These are phyloP conservation scores for Daldinia caldariorum DNA, from an alignment of 495 filamentous ascomycete genomes.

Conservation along the genomic window DNA sequence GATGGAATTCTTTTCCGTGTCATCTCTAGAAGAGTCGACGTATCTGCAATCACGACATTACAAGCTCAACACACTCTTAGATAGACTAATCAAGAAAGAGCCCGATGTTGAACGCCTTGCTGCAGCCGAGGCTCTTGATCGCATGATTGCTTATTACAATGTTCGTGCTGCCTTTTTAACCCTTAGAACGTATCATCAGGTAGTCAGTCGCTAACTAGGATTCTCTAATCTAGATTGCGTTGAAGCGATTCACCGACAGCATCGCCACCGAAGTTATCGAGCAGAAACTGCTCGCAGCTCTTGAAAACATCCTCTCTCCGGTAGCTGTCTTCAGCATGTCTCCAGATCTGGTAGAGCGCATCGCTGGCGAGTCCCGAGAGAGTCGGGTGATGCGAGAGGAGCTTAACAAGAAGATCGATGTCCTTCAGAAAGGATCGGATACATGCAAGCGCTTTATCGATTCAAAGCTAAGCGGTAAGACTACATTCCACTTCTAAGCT, in stretches of 20 bases:
- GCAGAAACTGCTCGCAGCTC: conserved; percentile 61
- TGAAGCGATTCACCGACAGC: conserved; percentile 71
- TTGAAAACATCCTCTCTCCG: conserved; percentile 54
- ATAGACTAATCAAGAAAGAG: conserved; percentile 42
- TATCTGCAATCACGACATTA: conserved; percentile 1
- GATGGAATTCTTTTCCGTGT: conserved; percentile 39
- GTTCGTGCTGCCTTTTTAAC: conserved; percentile 43
- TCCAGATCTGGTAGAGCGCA: conserved; percentile 56
- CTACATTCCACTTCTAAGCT: background rate
- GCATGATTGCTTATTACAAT: conserved; percentile 63
- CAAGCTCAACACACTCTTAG: conserved; percentile 44
- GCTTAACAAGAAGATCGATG: conserved; percentile 60
- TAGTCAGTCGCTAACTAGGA: conserved; percentile 26
- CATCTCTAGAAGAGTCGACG: background rate
- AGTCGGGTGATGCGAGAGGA: conserved; percentile 59
- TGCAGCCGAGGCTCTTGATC: conserved; percentile 59
- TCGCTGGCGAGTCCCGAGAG: conserved; percentile 67
- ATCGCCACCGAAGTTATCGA: conserved; percentile 68
- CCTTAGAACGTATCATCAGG: background rate
- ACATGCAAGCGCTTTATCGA: conserved; percentile 59
- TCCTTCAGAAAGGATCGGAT: conserved; percentile 60
- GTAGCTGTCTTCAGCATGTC: conserved; percentile 40
- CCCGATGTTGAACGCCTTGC: conserved; percentile 54
- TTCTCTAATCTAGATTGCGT: conserved; percentile 60
- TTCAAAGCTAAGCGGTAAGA: conserved; percentile 30